Conservation (phyloP, 2,329 filamentous ascomycete genomes). For the Colletotrichum chlorophyti region DNA sequence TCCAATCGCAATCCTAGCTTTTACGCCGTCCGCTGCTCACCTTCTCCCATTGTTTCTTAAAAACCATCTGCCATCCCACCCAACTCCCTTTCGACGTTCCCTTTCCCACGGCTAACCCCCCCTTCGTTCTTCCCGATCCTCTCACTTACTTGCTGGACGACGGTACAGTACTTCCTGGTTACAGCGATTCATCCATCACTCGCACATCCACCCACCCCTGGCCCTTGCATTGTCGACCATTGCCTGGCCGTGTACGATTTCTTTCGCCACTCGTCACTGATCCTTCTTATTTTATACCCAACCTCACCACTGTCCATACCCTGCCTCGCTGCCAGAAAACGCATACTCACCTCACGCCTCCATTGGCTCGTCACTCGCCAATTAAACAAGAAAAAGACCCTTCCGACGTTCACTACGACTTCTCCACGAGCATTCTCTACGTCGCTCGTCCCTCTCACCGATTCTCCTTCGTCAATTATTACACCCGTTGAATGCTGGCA, state of each 20-base stretch:
- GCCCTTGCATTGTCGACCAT: conserved; percentile 24
- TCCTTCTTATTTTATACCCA: not conserved
- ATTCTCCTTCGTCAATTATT: not conserved
- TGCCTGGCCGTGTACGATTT: conserved; percentile 16
- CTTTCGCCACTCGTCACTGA: conserved; percentile 15
- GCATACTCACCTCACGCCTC: not conserved
- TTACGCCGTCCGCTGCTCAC: not conserved
- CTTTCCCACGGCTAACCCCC: not conserved
- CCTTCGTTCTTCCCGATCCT: not conserved
- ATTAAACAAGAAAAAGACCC: no score
- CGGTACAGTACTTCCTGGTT: no score
- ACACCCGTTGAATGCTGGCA: conserved; percentile 23
- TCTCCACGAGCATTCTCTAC: no score
- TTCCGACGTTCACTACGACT: not conserved
- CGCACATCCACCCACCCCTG: conserved; percentile 3
- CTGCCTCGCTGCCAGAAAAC: not conserved
- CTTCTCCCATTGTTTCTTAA: conserved; percentile 12
- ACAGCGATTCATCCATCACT: not conserved
- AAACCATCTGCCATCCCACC: conserved; percentile 20
- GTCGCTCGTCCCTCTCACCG: not conserved
- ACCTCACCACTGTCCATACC: not conserved
- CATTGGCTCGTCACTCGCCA: not conserved
- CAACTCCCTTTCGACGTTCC: not conserved
- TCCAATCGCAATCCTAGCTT: not conserved
- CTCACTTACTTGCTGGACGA: not conserved